These are phyloP conservation scores for Phialophora chinensis DNA, from an alignment of 2,329 filamentous ascomycete species.

Conservation along the genomic window DNA sequence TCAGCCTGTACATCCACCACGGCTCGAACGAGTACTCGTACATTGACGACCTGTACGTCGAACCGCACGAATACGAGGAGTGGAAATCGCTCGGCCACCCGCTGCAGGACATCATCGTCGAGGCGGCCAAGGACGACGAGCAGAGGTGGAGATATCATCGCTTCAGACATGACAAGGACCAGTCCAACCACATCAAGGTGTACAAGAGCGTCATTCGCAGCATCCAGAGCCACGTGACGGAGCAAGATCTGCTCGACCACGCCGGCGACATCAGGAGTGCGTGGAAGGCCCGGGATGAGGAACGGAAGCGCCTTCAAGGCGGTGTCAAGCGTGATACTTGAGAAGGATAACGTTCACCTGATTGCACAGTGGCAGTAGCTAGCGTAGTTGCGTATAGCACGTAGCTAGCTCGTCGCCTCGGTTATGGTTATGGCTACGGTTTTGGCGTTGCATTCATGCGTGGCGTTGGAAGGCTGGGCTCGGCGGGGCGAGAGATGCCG, in stretches of 20 bases:
- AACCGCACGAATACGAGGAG: slow-evolving; percentile 79
- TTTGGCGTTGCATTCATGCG: neutral
- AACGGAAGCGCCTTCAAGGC: slow-evolving; percentile 18
- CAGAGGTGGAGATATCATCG: slow-evolving; percentile 78
- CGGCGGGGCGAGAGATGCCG: neutral
- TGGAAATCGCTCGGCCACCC: slow-evolving; percentile 76
- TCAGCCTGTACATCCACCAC: slow-evolving; percentile 73
- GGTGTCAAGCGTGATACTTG: slow-evolving; percentile 8
- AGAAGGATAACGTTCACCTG: neutral
- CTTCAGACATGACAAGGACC: slow-evolving; percentile 89
- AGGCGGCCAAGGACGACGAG: slow-evolving; percentile 76
- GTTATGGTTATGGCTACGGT: neutral
- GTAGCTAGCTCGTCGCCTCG: neutral
- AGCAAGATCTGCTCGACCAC: slow-evolving; percentile 76
- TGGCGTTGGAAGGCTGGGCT: neutral
- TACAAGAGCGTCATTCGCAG: slow-evolving; percentile 87
- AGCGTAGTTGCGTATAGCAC: neutral
- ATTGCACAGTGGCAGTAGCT: no score
- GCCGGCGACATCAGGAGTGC: slow-evolving; percentile 75
- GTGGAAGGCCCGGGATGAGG: slow-evolving; percentile 67
- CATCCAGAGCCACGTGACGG: slow-evolving; percentile 82
- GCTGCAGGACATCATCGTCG: slow-evolving; percentile 85
- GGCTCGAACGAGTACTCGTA: slow-evolving; percentile 67
- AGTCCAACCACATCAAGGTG: slow-evolving; percentile 86
- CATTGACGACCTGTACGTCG: slow-evolving; percentile 72